Base-by-base conservation (phyloP, 768 basidiomycete genomes). In the Dioszegia crocea region DNA sequence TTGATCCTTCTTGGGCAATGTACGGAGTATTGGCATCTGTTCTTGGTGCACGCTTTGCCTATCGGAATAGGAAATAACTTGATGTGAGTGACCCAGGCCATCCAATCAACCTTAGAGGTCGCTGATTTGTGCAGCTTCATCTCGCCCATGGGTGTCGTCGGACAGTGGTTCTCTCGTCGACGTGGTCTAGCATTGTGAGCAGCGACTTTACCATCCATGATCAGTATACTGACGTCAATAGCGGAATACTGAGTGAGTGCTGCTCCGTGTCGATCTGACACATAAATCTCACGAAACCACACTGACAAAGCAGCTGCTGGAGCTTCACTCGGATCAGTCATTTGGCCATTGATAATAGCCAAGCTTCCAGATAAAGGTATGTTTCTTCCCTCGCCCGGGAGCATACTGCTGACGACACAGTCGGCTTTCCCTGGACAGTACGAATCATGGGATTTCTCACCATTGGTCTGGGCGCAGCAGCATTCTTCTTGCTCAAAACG, bases 361-460 rank as follows among this genome's bases (percentile, higher is more conserved):
- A 56, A 52, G 17, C 36, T 59, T 2, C 48, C 63, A 19, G 44
- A 49, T 16, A n/a, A 30, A 19, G 50, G 59, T 61, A 24, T 24
- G 56, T 30, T 36, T 29, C 17, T 23, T 26, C 19, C 14, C 16
- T n/a, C 27, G 30, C 2, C 10, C 54, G 5, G 2, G 16, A 17
- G 8, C 41, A 3, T 39, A 36, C 54, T 30, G 12, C 31, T 19
- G 17, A 17, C 48, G 31, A 6, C 33, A 6, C 39, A 67, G 66
- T 67, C 41, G 67, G 67, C 27, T 68, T 68, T 43, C 59, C 59
- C 11, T 68, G 67, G 67, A 63, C 64, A 3, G 45, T 54, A 24
- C 58, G 67, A 14, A 27, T 68, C 2, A 65, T 68, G 45, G 67
- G 60, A 12, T 38, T 67, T 1, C 59, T 62, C 26, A 47, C 41